Evolutionary conservation across 768 basidiomycete species (phyloP), one percentile per base, ranked within the genome.

Genomic region (Trametes cubensis): DNA sequence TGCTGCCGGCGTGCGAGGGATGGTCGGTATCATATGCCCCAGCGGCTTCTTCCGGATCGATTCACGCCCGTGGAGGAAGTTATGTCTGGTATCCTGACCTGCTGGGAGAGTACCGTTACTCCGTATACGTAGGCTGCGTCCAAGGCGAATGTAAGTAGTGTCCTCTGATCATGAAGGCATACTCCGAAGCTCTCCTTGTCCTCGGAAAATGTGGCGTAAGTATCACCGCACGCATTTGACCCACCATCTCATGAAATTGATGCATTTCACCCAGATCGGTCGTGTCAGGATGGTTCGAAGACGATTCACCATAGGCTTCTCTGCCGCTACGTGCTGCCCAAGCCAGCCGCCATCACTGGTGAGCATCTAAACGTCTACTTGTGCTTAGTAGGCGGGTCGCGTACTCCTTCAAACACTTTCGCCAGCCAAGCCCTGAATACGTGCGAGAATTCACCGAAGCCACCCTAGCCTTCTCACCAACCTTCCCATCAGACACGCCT

Each of bases 371-470:
- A 34, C 34, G 34, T 34, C 34, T 5, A 11, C 34, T 10, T 34
- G 34, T 49, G 48, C 48, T 26, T 3, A 14, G 25, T 49, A 26
- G 21, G 14, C 25, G 5, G 18, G 30, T n/a, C 6, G 17, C 25
- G 13, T 15, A 28, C 46, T 57, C 34, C 13, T 18, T 11, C 25
- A 25, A 14, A 21, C 18, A n/a, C 58, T 13, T 30, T 21, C 21
- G 38, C 21, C 39, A 21, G 49, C 58, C 30, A 34, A 38, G 47
- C 38, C 30, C n/a, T 13, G 28, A 23, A 25, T 23, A 38, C 49
- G 26, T 51, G 62, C 62, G 62, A 63, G 30, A 46, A 54, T 58
- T 58, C 17, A 13, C 62, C 62, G 62, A 48, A 40, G 45, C 46
- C 26, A 11, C 0, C 18, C 57, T 30, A 26, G 21, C 17, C 13